Evolutionary conservation across 352 stramenopile genomes (phyloP).

Genomic region (Phytophthora fragariaefolia): DNA sequence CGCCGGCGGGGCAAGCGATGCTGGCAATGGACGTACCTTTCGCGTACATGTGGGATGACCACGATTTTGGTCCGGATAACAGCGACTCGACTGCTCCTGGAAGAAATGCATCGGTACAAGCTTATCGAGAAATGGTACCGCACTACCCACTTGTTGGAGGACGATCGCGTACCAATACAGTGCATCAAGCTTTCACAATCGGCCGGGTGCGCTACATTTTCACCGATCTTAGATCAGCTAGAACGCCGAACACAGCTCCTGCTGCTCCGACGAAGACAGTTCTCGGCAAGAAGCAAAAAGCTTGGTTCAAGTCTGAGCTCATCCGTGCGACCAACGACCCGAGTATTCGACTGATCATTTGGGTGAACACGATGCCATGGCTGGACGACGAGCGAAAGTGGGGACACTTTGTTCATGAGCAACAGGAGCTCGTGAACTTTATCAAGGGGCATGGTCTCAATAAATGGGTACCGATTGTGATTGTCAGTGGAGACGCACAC

Average conservation of each 20-base stretch:
- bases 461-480: constrained; percentile 76
- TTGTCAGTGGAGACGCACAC: constrained; percentile 88
- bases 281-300: constrained; percentile 84
- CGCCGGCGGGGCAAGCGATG: constrained; percentile 71
- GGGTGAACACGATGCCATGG: constrained; percentile 91
- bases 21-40: constrained; percentile 86
- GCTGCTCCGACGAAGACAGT: constrained; percentile 83
- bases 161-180: constrained; percentile 44
- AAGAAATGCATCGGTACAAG: constrained; percentile 73
- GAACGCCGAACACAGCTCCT: constrained; percentile 70
- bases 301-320: constrained; percentile 88
- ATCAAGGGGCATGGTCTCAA: constrained; percentile 72
- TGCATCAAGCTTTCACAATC: constrained; percentile 87
- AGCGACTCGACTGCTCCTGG: constrained; percentile 81
- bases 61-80: constrained; percentile 92
- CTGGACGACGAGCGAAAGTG: constrained; percentile 88
- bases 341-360: constrained; percentile 75
- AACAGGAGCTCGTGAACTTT: constrained; percentile 78
- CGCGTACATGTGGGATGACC: constrained; percentile 92
- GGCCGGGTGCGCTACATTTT: constrained; percentile 87
- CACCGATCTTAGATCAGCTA: constrained; percentile 79
- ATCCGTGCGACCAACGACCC: constrained; percentile 61
- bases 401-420: constrained; percentile 85
- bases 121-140: constrained; percentile 84
- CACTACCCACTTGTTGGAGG: constrained; percentile 66